Percentiles rank a stretch among this genome's conserved stretches.
phyloP scores from a whole-genome alignment of 495 filamentous ascomycete species.

The Durotheca rogersii region DNA sequence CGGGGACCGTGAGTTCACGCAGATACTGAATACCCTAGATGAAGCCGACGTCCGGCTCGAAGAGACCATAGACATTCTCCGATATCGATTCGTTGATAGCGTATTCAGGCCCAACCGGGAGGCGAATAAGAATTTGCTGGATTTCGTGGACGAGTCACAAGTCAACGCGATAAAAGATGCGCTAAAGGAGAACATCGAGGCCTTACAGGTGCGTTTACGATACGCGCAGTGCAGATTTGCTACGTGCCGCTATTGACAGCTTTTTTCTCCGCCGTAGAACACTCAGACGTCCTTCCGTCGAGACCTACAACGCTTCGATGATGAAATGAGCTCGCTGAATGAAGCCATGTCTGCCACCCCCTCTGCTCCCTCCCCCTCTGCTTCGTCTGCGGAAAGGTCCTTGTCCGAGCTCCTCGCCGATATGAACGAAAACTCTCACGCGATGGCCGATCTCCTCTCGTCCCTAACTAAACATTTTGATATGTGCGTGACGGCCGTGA shows the following conservation, averaged over 20 bases:
- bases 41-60: constrained; percentile 68
- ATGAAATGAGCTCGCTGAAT: constrained; percentile 54
- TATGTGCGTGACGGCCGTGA: constrained; percentile 87
- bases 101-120: constrained; percentile 70
- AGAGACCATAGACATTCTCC: constrained; percentile 67
- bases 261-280: constrained; percentile 38
- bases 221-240: neutral
- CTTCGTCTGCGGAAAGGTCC: constrained; percentile 48
- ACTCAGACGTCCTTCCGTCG: constrained; percentile 61
- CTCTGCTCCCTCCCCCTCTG: constrained; percentile 37
- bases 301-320: constrained; percentile 64
- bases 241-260: constrained; percentile 6
- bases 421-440: constrained; percentile 75
- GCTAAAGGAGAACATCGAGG: constrained; percentile 65
- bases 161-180: constrained; percentile 67
- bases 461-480: constrained; percentile 91
- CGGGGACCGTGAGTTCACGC: constrained; percentile 52
- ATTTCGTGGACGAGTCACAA: constrained; percentile 84
- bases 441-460: constrained; percentile 79
- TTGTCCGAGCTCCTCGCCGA: constrained; percentile 68
- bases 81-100: constrained; percentile 70
- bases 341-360: constrained; percentile 40
- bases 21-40: constrained; percentile 70
- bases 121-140: constrained; percentile 69
- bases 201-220: constrained; percentile 43